Evolutionary conservation across 768 basidiomycete species (phyloP).

Genomic region (Boletellus sp.): DNA sequence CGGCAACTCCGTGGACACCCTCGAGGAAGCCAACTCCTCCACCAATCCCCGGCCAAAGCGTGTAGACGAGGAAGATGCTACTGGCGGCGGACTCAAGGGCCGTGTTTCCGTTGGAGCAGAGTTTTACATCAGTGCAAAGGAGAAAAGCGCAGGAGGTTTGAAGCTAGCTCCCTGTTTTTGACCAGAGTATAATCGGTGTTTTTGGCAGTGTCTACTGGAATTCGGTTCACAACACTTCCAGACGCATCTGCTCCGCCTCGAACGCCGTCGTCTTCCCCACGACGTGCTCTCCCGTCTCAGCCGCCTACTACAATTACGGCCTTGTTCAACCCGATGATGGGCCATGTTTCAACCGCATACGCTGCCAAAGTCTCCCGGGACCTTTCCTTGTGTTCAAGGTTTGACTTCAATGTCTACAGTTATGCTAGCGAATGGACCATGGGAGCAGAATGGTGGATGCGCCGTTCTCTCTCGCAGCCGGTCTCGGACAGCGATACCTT

Average conservation of each 20-base stretch:
- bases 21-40: conserved; percentile 29
- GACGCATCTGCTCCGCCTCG: conserved; percentile 69
- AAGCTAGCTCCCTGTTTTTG: not conserved
- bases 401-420: conserved; percentile 95
- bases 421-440: conserved; percentile 96
- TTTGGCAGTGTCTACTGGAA: conserved; percentile 77
- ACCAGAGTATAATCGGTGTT: conserved; percentile 1
- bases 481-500: conserved; percentile 10
- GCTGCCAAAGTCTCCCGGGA: conserved; percentile 83
- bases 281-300: conserved; percentile 44
- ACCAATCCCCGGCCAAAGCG: conserved; percentile 52
- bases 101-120: conserved; percentile 91
- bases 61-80: conserved; percentile 93
- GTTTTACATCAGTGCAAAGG: conserved; percentile 88
- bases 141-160: conserved; percentile 85
- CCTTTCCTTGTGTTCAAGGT: conserved; percentile 82
- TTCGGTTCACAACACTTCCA: conserved; percentile 91
- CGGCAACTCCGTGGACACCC: conserved; percentile 36
- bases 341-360: conserved; percentile 89
- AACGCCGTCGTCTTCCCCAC: conserved; percentile 39
- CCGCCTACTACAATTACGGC: conserved; percentile 95
- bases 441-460: conserved; percentile 95
- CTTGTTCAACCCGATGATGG: conserved; percentile 94
- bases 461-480: conserved; percentile 44
- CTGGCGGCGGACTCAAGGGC: conserved; percentile 87